These are phyloP conservation scores for Linum lewisii DNA, from an alignment of 345 rosid genomes.

Conservation along the genomic window DNA sequence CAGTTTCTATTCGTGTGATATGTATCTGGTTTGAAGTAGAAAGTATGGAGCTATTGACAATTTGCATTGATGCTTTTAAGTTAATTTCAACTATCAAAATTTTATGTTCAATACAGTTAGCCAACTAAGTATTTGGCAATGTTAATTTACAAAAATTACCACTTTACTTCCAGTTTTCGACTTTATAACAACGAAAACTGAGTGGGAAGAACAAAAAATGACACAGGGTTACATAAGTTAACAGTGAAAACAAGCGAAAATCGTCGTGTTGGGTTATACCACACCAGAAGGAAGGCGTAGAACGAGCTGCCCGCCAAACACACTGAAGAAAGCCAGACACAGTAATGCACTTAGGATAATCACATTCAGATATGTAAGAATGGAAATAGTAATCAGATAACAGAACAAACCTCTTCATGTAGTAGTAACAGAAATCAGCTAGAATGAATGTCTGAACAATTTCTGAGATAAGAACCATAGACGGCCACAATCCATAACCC, in stretches of 20 bases:
- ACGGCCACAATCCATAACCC: constrained; percentile 98
- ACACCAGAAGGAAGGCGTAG: constrained; percentile 98
- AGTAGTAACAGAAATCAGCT: constrained; percentile 97
- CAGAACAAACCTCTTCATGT: constrained; percentile 58
- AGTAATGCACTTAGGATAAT: background rate
- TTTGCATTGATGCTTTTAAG: background rate
- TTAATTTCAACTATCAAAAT: background rate
- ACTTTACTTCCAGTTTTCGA: background rate
- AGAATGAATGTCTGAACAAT: constrained; percentile 96
- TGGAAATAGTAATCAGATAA: background rate
- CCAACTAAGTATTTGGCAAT: background rate
- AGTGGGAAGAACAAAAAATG: background rate
- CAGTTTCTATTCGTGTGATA: background rate
- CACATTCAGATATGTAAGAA: background rate
- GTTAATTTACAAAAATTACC: background rate
- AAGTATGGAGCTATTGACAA: background rate
- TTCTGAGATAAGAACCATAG: constrained; percentile 95
- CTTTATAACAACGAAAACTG: background rate
- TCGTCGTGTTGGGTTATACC: constrained; percentile 30
- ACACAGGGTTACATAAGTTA: background rate
- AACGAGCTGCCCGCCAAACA: constrained; percentile 95
- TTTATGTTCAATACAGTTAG: constrained; percentile 6
- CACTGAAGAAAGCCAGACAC: constrained; percentile 37
- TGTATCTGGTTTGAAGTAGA: background rate
- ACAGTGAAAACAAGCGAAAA: background rate